Percentiles rank a stretch among this genome's conserved stretches.
phyloP scores from a whole-genome alignment of 2,329 filamentous ascomycete genomes.

The Ophiocordyceps camponoti-floridani region DNA sequence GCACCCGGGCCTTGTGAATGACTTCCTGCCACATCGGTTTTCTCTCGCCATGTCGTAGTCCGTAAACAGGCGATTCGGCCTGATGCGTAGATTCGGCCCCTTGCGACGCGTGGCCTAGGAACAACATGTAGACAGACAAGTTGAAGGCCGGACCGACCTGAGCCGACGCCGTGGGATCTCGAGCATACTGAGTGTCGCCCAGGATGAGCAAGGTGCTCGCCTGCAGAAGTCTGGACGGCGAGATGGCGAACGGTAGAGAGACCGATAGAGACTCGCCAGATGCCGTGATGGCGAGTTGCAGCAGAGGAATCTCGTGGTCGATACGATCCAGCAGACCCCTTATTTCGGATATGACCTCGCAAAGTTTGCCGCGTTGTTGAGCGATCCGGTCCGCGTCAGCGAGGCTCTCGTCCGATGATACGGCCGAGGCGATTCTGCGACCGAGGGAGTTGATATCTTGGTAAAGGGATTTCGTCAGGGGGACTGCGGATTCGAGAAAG shows the following conservation, averaged over 20 bases:
- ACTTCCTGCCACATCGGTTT: constrained; percentile 86
- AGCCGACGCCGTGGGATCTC: constrained; percentile 41
- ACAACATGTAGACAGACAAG: constrained; percentile 88
- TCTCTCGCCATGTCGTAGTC: constrained; percentile 24
- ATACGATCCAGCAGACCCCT: constrained; percentile 59
- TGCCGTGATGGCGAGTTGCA: constrained; percentile 86
- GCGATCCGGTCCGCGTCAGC: constrained; percentile 15
- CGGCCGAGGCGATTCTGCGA: constrained; percentile 52
- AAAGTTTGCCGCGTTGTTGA: constrained; percentile 40
- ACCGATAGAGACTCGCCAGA: constrained; percentile 78
- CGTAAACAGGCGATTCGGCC: constrained; percentile 6
- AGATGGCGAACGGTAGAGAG: constrained; percentile 63
- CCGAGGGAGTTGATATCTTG: constrained; percentile 71
- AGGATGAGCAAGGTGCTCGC: constrained; percentile 81
- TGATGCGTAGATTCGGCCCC: background rate
- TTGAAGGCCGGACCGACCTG: constrained; percentile 81
- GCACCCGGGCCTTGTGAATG: constrained; percentile 78
- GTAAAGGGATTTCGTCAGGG: constrained; percentile 65
- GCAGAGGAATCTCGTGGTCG: constrained; percentile 76
- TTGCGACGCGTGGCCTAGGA: constrained; percentile 55
- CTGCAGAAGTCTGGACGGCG: constrained; percentile 77
- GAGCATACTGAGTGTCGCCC: constrained; percentile 67
- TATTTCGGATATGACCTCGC: constrained; percentile 56
- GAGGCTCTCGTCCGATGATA: constrained; percentile 37
- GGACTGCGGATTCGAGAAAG: constrained; percentile 64